Base-by-base conservation (phyloP, 495 filamentous ascomycete species). In the Aspergillus haitiensis region DNA sequence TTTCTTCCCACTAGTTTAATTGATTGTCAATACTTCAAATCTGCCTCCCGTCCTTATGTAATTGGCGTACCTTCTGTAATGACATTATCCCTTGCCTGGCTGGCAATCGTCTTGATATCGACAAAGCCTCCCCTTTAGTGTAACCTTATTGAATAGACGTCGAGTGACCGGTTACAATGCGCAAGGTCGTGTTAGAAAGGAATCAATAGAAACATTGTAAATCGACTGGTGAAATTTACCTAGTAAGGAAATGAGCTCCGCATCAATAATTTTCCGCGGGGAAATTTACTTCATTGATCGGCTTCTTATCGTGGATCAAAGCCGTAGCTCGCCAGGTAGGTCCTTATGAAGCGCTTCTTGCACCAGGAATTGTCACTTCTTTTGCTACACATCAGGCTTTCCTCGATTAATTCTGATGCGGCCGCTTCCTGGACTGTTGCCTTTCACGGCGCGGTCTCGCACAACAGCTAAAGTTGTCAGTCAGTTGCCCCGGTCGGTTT, bases 211-310 rank as follows among this genome's bases (percentile, higher is more conserved):
- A n/a, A 47, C 1, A 47, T 51, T 33, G 6, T 33, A 32, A 9
- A 33, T 27, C 33, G 9, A 51, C 34, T 40, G 42, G 42, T 42
- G 5, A 45, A 50, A 51, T 44, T 58, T 40, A 39, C 55, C 48
- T 1, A 2, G 31, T 58, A 36, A 18, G 42, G 56, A 50, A 58
- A 55, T n/a, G 15, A 64, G 42, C 39, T 61, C 49, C 67, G 67
- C 63, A 66, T 70, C 61, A 70, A 67, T 34, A 48, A 67, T 70
- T 62, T 45, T 70, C 67, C 67, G 64, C 44, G 54, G 50, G 47
- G 48, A 34, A 37, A 55, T 45, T 12, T 12, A 40, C 1, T 27
- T 27, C 21, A 54, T 34, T 35, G 56, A 54, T 56, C 55, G 36
- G 64, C 47, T 63, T 62, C 59, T 62, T 67, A 64, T 67, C 61